phyloP scores from a whole-genome alignment of 257 asterid genomes.

The Penstemon barbatus region DNA sequence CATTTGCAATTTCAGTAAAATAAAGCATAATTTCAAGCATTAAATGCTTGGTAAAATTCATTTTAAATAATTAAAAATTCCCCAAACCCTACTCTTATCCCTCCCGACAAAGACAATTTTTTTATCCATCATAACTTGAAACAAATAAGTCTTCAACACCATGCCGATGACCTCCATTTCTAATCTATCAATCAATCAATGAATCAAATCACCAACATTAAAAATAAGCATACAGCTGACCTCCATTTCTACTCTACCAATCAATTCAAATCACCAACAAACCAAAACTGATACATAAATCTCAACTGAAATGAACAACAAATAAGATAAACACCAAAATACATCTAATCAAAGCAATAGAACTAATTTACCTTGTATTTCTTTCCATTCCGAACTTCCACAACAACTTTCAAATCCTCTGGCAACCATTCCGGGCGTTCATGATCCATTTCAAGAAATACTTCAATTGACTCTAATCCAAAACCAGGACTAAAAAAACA shows the following conservation, averaged over 20 bases:
- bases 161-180: not conserved
- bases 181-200: not conserved
- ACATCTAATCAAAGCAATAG: conserved; percentile 4
- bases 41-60: not conserved
- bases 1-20: not conserved
- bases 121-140: too few relatives aligned
- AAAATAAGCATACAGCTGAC: conserved; percentile 25
- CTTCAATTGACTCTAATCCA: conserved; percentile 12
- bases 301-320: conserved; percentile 12
- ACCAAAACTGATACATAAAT: conserved; percentile 1
- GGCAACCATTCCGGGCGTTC: conserved; percentile 65
- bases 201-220: conserved; percentile 9
- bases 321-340: not conserved
- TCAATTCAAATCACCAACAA: not conserved
- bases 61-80: not conserved
- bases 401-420: conserved; percentile 62
- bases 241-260: not conserved
- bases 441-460: conserved; percentile 46
- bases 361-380: conserved; percentile 49
- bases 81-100: conserved; percentile 6
- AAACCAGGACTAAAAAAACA: not conserved
- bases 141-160: too few relatives aligned
- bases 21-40: conserved; percentile 9
- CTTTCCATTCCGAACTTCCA: conserved; percentile 49
- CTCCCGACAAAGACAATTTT: not conserved